Evolutionary conservation across 2,329 filamentous ascomycete species (phyloP).

Genomic region (Aspergillus niger): DNA sequence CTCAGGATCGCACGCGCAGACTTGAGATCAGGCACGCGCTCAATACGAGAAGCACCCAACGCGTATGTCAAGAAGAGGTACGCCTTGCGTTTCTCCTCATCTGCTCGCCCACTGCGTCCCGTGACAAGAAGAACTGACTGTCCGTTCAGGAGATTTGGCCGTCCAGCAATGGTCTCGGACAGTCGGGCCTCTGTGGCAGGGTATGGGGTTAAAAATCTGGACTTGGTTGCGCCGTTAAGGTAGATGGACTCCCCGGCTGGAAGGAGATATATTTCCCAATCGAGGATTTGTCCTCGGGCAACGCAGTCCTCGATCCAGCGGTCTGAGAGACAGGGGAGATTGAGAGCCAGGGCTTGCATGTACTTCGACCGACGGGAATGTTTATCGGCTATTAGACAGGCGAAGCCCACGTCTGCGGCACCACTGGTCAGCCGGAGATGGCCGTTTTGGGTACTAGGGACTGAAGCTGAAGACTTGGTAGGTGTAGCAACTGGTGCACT

Average conservation of each 20-base stretch:
- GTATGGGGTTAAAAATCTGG: conserved; percentile 67
- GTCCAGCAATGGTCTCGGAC: conserved; percentile 56
- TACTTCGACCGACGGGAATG: conserved; percentile 89
- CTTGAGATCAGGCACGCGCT: conserved; percentile 64
- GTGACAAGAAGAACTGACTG: conserved; percentile 73
- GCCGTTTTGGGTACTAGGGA: conserved; percentile 14
- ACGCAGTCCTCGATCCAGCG: conserved; percentile 80
- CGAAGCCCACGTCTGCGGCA: conserved; percentile 67
- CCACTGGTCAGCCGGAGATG: conserved; percentile 57
- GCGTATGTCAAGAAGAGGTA: conserved; percentile 81
- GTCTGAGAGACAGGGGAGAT: conserved; percentile 79
- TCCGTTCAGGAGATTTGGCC: conserved; percentile 65
- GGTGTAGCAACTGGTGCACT: conserved; percentile 33
- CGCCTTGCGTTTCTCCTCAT: conserved; percentile 66
- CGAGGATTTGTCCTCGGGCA: conserved; percentile 60
- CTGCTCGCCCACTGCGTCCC: conserved; percentile 59
- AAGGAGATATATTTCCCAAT: conserved; percentile 81
- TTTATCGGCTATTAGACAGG: conserved; percentile 80
- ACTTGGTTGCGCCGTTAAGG: conserved; percentile 75
- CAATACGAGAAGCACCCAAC: conserved; percentile 69
- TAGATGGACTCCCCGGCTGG: conserved; percentile 79
- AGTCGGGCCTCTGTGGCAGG: conserved; percentile 60
- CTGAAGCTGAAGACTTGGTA: conserved; percentile 26
- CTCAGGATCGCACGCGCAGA: conserved; percentile 64
- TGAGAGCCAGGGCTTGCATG: conserved; percentile 89